phyloP scores from a whole-genome alignment of 768 basidiomycete genomes.

The Inosperma sp. region DNA sequence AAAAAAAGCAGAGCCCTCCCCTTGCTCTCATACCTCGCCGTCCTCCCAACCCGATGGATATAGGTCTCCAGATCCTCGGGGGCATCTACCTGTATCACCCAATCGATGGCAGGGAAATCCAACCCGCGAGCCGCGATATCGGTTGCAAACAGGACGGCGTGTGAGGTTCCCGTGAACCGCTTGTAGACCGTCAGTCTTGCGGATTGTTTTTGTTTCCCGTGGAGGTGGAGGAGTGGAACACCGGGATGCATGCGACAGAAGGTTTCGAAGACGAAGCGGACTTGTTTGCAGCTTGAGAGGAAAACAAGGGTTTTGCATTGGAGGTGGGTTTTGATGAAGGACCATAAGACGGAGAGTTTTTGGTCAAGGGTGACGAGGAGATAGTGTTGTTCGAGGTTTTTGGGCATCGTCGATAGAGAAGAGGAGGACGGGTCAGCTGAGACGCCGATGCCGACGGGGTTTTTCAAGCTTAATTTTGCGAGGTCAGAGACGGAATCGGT shows the following conservation, averaged over 20 bases:
- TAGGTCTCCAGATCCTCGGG: slow-evolving; percentile 98
- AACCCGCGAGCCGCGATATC: slow-evolving; percentile 95
- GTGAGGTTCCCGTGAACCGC: slow-evolving; percentile 75
- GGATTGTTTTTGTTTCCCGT: slow-evolving; percentile 96
- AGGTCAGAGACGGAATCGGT: slow-evolving; percentile 85
- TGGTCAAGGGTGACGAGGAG: slow-evolving; percentile 75
- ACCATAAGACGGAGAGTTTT: slow-evolving; percentile 90
- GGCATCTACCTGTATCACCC: slow-evolving; percentile 94
- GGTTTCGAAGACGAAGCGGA: slow-evolving; percentile 92
- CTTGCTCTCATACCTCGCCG: slow-evolving; percentile 87
- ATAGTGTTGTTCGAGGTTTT: slow-evolving; percentile 85
- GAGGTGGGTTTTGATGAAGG: slow-evolving; percentile 91
- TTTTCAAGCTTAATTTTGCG: slow-evolving; percentile 82
- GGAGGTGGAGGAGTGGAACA: slow-evolving; percentile 85
- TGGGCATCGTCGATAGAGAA: slow-evolving; percentile 56
- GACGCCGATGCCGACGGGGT: slow-evolving; percentile 72
- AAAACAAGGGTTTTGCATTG: slow-evolving; percentile 91
- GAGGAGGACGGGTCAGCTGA: slow-evolving; percentile 39
- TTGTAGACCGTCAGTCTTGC: slow-evolving; percentile 79
- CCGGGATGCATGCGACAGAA: slow-evolving; percentile 97
- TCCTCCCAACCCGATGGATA: slow-evolving; percentile 94
- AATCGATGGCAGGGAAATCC: slow-evolving; percentile 94
- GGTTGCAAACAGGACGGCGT: slow-evolving; percentile 89
- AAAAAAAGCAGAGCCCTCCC: slow-evolving; percentile 83
- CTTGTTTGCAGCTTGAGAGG: slow-evolving; percentile 93